phyloP scores from a whole-genome alignment of 768 basidiomycete genomes.

The Serendipita vermifera region DNA sequence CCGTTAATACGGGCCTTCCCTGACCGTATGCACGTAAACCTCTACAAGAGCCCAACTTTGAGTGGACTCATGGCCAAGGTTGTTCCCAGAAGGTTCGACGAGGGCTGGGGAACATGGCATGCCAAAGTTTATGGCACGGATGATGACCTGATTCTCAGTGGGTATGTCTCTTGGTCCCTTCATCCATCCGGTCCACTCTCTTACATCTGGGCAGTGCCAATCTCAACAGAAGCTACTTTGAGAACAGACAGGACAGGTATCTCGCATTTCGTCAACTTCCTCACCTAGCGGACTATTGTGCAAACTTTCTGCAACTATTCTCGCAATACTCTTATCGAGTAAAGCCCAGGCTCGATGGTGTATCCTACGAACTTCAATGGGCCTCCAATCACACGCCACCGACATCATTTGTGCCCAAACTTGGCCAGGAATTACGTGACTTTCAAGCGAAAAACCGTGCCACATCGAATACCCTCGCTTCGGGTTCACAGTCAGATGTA shows the following conservation, averaged over 20 bases:
- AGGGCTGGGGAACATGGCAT: conserved; percentile 99
- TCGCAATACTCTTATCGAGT: conserved; percentile 54
- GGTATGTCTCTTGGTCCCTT: conserved; percentile 42
- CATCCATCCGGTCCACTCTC: background rate
- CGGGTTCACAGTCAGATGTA: conserved; percentile 28
- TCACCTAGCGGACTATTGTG: conserved; percentile 67
- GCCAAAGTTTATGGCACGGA: conserved; percentile 92
- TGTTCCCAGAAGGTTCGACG: conserved; percentile 87
- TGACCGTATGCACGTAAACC: conserved; percentile 54
- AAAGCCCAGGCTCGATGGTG: conserved; percentile 18
- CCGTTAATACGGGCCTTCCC: conserved; percentile 65
- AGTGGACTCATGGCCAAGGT: conserved; percentile 57
- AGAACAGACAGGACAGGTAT: conserved; percentile 91
- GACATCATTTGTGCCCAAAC: conserved; percentile 52
- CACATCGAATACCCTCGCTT: conserved; percentile 19
- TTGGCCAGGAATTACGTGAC: conserved; percentile 37
- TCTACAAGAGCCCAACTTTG: conserved; percentile 83
- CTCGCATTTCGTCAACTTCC: conserved; percentile 54
- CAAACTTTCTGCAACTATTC: conserved; percentile 56
- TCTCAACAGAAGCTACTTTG: conserved; percentile 84
- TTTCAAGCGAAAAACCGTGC: conserved; percentile 41
- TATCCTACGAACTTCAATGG: conserved; percentile 21
- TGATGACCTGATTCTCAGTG: conserved; percentile 82
- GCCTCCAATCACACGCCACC: conserved; percentile 19
- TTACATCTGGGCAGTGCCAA: conserved; percentile 59